These are phyloP conservation scores for Phytopythium cucurbitacearum DNA, from an alignment of 352 stramenopile genomes.

Conservation along the genomic window DNA sequence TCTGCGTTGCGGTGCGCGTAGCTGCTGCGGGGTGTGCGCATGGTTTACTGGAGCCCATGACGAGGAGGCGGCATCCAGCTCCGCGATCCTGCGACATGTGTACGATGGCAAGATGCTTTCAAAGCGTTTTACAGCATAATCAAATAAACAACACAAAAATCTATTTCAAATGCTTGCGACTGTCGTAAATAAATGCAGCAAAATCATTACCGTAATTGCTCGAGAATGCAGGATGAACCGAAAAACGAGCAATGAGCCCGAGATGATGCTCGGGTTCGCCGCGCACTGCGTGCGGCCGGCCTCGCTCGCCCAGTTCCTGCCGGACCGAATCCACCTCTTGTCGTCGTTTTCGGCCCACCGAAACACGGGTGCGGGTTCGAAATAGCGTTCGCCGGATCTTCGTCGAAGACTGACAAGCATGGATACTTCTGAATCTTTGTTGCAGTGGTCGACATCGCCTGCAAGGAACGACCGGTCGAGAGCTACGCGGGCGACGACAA, in stretches of 20 bases:
- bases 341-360: slow-evolving; percentile 25
- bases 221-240: no score
- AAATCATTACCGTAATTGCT: no score
- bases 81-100: no score
- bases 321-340: slow-evolving; percentile 13
- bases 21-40: no score
- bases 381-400: background rate
- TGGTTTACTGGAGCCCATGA: no score
- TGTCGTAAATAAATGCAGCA: no score
- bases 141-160: no score
- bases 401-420: background rate
- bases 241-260: slow-evolving; percentile 6
- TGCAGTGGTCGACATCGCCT: slow-evolving; percentile 76
- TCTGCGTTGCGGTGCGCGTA: no score
- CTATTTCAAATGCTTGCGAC: no score
- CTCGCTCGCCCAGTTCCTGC: slow-evolving; percentile 20
- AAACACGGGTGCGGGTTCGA: slow-evolving; percentile 19
- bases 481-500: slow-evolving; percentile 63
- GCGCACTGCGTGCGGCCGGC: slow-evolving; percentile 25
- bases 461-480: slow-evolving; percentile 33
- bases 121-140: no score
- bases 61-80: no score
- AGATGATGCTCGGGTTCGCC: slow-evolving; percentile 25
- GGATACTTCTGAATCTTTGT: background rate
- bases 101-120: no score